Percentiles rank a stretch among this genome's conserved stretches.
Evolutionary conservation across 805 yeast genomes (phyloP).

Genomic region (Ogataea ramenticola): DNA sequence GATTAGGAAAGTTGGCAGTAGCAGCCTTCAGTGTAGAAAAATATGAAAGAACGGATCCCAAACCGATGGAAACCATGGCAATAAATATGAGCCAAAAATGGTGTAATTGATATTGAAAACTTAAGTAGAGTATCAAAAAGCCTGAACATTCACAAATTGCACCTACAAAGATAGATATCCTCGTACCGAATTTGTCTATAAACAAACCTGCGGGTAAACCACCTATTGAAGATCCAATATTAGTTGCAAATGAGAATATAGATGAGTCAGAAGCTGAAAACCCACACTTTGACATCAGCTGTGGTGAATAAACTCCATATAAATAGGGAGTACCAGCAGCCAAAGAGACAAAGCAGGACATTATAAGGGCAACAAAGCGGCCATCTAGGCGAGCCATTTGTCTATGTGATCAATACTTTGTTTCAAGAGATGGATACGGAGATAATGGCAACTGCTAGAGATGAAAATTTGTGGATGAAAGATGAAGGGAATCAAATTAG

Average conservation of each 20-base stretch:
- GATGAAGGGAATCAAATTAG: too few species aligned
- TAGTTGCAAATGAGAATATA: conserved; percentile 52
- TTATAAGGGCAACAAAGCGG: conserved; percentile 8
- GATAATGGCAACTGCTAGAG: too few species aligned
- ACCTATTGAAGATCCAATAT: conserved; percentile 59
- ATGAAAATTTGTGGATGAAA: too few species aligned
- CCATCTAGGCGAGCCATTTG: not conserved
- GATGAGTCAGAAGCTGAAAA: conserved; percentile 59
- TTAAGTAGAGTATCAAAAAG: conserved; percentile 40
- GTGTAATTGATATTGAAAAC: conserved; percentile 34
- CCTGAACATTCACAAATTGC: conserved; percentile 47
- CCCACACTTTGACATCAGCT: conserved; percentile 48
- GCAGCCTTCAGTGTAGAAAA: conserved; percentile 54
- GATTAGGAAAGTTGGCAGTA: conserved; percentile 60
- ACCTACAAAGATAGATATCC: conserved; percentile 45
- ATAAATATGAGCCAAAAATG: conserved; percentile 36
- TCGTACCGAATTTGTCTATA: conserved; percentile 57
- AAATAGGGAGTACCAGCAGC: conserved; percentile 74
- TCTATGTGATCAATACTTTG: too few species aligned
- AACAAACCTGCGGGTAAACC: conserved; percentile 67
- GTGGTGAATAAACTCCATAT: conserved; percentile 73
- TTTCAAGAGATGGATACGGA: too few species aligned
- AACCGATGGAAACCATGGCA: conserved; percentile 49
- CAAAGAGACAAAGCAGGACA: conserved; percentile 40
- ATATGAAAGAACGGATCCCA: conserved; percentile 56